Evolutionary conservation across 768 basidiomycete species (phyloP).

Genomic region (Mrakia blollopis): DNA sequence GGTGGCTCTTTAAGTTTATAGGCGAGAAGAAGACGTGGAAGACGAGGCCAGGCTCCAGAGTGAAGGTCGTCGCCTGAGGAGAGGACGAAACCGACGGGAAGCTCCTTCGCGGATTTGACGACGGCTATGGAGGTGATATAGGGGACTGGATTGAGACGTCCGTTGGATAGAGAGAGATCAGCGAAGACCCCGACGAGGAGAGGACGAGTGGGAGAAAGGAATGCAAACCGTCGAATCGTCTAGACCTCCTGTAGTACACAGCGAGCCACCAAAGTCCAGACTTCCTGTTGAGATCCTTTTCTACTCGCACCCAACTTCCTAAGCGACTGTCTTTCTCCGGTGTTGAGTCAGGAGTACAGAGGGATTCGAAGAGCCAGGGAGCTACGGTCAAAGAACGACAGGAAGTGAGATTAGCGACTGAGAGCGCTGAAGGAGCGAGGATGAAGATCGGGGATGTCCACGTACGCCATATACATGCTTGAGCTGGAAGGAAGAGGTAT

Average conservation of each 20-base stretch:
- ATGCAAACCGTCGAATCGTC: conserved; percentile 28
- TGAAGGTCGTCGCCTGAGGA: conserved; percentile 23
- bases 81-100: conserved; percentile 2
- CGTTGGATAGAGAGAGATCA: neutral
- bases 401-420: neutral
- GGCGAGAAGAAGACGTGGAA: conserved; percentile 10
- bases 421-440: neutral
- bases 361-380: conserved; percentile 52
- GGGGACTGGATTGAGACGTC: conserved; percentile 57
- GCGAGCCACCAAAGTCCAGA: conserved; percentile 58
- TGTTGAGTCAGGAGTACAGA: conserved; percentile 67
- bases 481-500: neutral
- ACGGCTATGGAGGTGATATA: conserved; percentile 70
- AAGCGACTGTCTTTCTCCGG: conserved; percentile 61
- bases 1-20: conserved; percentile 19
- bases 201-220: neutral
- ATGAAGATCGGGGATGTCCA: neutral
- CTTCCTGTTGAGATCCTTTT: conserved; percentile 67
- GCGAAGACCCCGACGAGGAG: neutral
- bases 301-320: conserved; percentile 82
- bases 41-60: conserved; percentile 21
- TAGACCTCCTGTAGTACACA: conserved; percentile 77
- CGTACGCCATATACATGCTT: conserved; percentile 25
- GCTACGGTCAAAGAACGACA: conserved; percentile 37
- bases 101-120: conserved; percentile 41